phyloP scores from a whole-genome alignment of 108 stramenopile genomes.

The Stephanodiscus minutulus region DNA sequence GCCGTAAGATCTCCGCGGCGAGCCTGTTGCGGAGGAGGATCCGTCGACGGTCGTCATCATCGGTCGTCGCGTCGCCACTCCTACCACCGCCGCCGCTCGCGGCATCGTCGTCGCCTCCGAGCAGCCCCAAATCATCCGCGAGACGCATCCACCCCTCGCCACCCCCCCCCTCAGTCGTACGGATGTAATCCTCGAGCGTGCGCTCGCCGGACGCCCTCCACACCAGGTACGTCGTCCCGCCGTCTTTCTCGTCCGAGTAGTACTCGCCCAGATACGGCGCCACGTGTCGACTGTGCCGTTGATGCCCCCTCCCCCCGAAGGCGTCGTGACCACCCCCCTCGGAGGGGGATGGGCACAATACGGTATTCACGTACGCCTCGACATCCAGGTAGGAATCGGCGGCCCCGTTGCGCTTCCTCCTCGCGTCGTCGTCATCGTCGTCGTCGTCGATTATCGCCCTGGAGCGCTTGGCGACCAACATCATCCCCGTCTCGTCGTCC shows the following conservation, averaged over 20 bases:
- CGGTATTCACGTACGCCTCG: slow-evolving; percentile 37
- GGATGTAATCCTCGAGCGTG: slow-evolving; percentile 48
- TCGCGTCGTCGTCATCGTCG: background rate
- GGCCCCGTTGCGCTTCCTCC: slow-evolving; percentile 8
- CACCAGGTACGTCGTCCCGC: slow-evolving; percentile 32
- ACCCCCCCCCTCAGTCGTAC: slow-evolving; percentile 25
- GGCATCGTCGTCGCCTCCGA: background rate
- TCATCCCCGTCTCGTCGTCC: slow-evolving; percentile 16
- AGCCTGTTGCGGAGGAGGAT: slow-evolving; percentile 16
- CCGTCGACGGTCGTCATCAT: background rate
- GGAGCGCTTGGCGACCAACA: slow-evolving; percentile 30
- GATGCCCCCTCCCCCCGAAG: background rate
- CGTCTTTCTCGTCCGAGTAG: no score
- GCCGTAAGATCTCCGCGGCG: slow-evolving; percentile 34
- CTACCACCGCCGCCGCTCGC: background rate
- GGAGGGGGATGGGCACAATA: slow-evolving; percentile 8
- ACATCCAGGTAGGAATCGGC: slow-evolving; percentile 40
- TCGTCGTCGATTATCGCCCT: slow-evolving; percentile 12
- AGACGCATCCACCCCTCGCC: slow-evolving; percentile 31
- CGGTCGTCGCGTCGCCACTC: background rate
- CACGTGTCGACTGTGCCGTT: slow-evolving; percentile 10
- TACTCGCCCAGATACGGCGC: slow-evolving; percentile 44
- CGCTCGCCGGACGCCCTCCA: slow-evolving; percentile 34
- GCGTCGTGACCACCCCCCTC: background rate
- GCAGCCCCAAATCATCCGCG: slow-evolving; percentile 36